phyloP scores from a whole-genome alignment of 352 stramenopile genomes.

The Blastocystis sp. region DNA sequence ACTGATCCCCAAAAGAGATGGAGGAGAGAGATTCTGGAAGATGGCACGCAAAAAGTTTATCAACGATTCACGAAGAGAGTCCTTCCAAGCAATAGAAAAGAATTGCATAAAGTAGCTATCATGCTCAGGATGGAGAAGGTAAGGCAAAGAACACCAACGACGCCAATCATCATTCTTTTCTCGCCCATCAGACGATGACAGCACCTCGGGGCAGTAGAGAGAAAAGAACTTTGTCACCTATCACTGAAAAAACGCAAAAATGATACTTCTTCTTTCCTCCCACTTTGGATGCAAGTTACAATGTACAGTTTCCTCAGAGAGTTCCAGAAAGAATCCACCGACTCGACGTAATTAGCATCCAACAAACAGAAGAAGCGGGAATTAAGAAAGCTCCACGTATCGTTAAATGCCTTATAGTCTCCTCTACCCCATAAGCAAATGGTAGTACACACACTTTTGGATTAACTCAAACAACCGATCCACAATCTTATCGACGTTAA shows the following conservation, averaged over 20 bases:
- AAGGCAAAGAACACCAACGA: constrained; percentile 17
- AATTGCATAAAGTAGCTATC: constrained; percentile 53
- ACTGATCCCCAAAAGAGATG: constrained; percentile 29
- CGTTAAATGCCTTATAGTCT: constrained; percentile 6
- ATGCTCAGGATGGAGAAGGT: not conserved
- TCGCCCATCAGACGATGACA: not conserved
- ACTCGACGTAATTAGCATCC: constrained; percentile 16
- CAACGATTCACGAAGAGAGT: not conserved
- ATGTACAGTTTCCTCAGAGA: constrained; percentile 30
- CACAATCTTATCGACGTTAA: constrained; percentile 47
- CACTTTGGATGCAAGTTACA: not conserved
- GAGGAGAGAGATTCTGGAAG: constrained; percentile 52
- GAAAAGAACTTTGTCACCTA: constrained; percentile 26
- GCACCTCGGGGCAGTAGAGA: not conserved
- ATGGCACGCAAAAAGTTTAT: constrained; percentile 43
- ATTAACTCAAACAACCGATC: constrained; percentile 10
- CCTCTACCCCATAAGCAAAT: not conserved
- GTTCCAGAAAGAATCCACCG: not conserved
- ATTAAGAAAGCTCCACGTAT: constrained; percentile 42
- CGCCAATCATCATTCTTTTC: constrained; percentile 42
- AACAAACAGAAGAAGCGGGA: constrained; percentile 44
- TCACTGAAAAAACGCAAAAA: not conserved
- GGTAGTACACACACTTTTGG: not conserved
- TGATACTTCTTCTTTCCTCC: not conserved
- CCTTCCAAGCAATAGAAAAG: not conserved